phyloP scores from a whole-genome alignment of 208 protist genomes.

The Blastocrithidia nonstop region DNA sequence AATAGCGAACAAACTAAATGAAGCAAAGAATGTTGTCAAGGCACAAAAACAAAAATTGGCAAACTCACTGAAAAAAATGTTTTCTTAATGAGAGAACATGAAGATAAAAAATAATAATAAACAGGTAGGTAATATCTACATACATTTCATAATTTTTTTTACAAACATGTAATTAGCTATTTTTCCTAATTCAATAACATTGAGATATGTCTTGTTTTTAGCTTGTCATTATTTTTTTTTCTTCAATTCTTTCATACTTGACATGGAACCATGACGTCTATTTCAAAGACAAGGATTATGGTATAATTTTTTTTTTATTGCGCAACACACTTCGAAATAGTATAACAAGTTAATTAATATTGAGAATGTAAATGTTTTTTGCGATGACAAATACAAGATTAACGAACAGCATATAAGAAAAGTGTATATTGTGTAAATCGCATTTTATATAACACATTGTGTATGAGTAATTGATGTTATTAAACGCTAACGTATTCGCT shows the following conservation, averaged over 20 bases:
- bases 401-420: too few species aligned
- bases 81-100: conserved; percentile 15
- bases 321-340: not conserved
- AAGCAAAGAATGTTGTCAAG: conserved; percentile 64
- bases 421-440: too few species aligned
- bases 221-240: not conserved
- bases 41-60: conserved; percentile 68
- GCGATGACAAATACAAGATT: too few species aligned
- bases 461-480: too few species aligned
- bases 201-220: not conserved
- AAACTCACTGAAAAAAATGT: conserved; percentile 77
- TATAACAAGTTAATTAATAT: too few species aligned
- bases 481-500: too few species aligned
- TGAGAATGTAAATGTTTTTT: too few species aligned
- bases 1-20: conserved; percentile 40
- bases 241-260: not conserved
- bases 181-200: not conserved
- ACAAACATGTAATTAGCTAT: not conserved
- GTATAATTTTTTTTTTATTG: not conserved
- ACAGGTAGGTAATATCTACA: not conserved
- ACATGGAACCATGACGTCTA: not conserved
- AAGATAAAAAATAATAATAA: not conserved
- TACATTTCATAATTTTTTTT: not conserved
- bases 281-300: not conserved
- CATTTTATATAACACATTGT: too few species aligned